phyloP scores from a whole-genome alignment of 257 asterid genomes.

The Nicotiana tabacum region DNA sequence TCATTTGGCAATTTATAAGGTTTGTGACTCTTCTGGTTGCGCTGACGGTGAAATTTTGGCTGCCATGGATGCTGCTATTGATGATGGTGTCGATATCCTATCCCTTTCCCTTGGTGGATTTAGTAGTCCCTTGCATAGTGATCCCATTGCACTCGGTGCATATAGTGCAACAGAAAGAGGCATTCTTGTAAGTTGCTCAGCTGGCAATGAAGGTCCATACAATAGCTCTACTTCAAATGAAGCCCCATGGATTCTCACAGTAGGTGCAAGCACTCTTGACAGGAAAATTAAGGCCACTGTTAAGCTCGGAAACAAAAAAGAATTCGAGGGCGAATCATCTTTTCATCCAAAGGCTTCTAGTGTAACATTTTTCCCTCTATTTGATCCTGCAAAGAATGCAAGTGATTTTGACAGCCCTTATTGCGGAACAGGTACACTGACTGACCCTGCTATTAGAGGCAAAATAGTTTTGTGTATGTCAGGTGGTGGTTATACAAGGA shows the following conservation, averaged over 20 bases:
- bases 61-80: conserved; percentile 43
- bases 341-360: not conserved
- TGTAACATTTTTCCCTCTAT: conserved; percentile 17
- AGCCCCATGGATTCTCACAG: conserved; percentile 52
- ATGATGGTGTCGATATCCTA: conserved; percentile 33
- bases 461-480: conserved; percentile 36
- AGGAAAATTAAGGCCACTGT: conserved; percentile 28
- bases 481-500: conserved; percentile 8
- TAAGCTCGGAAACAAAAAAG: conserved; percentile 23
- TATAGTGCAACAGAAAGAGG: conserved; percentile 38
- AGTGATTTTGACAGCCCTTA: conserved; percentile 3
- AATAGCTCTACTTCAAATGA: not conserved
- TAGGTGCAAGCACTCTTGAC: conserved; percentile 45
- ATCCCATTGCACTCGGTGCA: conserved; percentile 29
- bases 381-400: conserved; percentile 19
- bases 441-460: conserved; percentile 23
- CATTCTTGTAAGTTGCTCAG: conserved; percentile 37
- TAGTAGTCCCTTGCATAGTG: not conserved
- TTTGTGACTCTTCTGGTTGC: conserved; percentile 15
- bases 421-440: conserved; percentile 16
- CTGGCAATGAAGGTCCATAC: conserved; percentile 28
- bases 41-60: conserved; percentile 32
- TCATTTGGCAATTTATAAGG: conserved; percentile 47
- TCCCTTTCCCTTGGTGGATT: conserved; percentile 24
- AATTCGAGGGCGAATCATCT: conserved; percentile 27